These are phyloP conservation scores for Fusarium heterosporum DNA, from an alignment of 2,329 filamentous ascomycete genomes.

Conservation along the genomic window DNA sequence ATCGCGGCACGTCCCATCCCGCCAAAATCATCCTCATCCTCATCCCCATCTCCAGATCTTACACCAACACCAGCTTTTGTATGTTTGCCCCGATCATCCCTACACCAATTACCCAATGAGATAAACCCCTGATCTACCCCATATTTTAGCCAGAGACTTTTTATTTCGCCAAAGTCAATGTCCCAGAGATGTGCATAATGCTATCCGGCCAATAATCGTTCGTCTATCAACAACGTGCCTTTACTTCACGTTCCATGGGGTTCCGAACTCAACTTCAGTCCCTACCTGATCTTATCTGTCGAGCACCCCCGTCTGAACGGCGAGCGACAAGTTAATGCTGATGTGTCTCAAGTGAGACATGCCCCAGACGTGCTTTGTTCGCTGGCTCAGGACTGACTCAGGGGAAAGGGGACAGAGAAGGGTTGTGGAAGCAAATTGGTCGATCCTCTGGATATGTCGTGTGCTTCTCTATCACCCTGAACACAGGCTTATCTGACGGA, in stretches of 20 bases:
- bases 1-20: conserved; percentile 43
- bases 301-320: conserved; percentile 12
- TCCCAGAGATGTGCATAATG: conserved; percentile 36
- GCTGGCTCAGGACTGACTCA: conserved; percentile 30
- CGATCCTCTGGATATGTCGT: conserved; percentile 32
- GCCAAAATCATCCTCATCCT: conserved; percentile 13
- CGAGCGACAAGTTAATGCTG: conserved; percentile 8
- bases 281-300: conserved; percentile 11
- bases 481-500: conserved; percentile 8
- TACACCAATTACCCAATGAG: conserved; percentile 39
- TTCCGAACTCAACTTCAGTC: conserved; percentile 26
- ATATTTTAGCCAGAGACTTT: conserved; percentile 43
- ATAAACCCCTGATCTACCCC: conserved; percentile 34
- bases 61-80: conserved; percentile 15
- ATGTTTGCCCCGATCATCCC: conserved; percentile 18
- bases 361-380: conserved; percentile 19
- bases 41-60: neutral
- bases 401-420: conserved; percentile 30
- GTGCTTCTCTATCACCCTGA: conserved; percentile 24
- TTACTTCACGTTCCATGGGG: conserved; percentile 31
- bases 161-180: conserved; percentile 34
- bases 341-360: conserved; percentile 30
- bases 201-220: conserved; percentile 37
- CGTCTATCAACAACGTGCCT: conserved; percentile 44
- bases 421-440: conserved; percentile 13